phyloP scores from a whole-genome alignment of 2,329 filamentous ascomycete genomes.

The Aspergillus brunneoviolaceus region DNA sequence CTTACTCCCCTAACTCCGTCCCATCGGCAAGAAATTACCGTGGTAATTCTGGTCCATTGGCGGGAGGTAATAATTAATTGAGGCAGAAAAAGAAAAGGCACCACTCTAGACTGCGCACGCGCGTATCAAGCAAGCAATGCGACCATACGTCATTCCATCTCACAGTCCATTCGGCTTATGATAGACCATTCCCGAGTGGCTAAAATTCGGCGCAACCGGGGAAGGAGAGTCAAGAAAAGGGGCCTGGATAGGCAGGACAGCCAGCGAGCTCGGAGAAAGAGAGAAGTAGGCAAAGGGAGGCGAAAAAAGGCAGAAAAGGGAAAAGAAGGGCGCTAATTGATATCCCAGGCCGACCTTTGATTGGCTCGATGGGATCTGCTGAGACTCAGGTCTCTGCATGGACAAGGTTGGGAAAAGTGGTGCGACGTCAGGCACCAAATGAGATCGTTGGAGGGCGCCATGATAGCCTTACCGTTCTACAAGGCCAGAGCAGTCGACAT shows the following conservation, averaged over 20 bases:
- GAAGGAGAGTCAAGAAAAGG: background rate
- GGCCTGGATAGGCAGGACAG: background rate
- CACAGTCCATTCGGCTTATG: background rate
- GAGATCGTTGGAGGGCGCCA: background rate
- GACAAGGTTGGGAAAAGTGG: conserved; percentile 7
- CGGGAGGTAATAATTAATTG: background rate
- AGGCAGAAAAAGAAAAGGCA: no score
- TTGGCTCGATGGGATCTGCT: conserved; percentile 1
- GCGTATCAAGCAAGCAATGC: background rate
- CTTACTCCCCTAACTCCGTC: background rate
- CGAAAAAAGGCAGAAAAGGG: background rate
- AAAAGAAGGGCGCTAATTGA: background rate
- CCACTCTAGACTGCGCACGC: background rate
- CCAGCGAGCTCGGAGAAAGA: background rate
- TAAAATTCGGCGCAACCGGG: background rate
- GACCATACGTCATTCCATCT: background rate
- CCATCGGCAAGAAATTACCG: background rate
- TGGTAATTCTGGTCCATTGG: background rate
- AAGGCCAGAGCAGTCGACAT: conserved; percentile 16
- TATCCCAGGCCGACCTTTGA: background rate
- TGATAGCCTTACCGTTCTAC: conserved; percentile 19
- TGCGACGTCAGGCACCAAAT: conserved; percentile 6
- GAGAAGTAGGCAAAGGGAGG: background rate
- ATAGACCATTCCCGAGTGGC: background rate
- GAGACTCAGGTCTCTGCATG: conserved; percentile 3